Conservation (phyloP, 2,329 filamentous ascomycete species). For the Colletotrichum tropicale region DNA sequence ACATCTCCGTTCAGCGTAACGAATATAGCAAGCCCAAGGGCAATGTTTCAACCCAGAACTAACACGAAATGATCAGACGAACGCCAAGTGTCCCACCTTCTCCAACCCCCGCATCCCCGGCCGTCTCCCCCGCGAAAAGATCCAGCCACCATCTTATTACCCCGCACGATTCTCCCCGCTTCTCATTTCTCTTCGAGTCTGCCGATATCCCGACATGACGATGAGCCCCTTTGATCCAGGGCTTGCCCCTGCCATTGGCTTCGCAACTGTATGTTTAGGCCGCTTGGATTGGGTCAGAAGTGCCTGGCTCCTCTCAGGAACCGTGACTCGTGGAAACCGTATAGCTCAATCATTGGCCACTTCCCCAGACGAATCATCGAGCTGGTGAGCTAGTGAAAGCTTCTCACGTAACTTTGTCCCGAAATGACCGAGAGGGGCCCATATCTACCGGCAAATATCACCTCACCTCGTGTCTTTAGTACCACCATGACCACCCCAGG, state of each 20-base stretch:
- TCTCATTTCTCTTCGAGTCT: not conserved
- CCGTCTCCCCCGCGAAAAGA: not conserved
- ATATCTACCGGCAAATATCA: not conserved
- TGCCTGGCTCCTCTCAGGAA: not conserved
- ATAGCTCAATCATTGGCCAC: not conserved
- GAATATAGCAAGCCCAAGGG: not conserved
- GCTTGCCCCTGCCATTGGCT: not conserved
- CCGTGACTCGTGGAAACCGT: not conserved
- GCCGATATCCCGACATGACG: not conserved
- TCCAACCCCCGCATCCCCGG: conserved; percentile 1
- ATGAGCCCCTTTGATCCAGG: not conserved
- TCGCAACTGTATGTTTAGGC: not conserved
- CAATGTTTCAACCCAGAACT: not conserved
- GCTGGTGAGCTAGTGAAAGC: not conserved
- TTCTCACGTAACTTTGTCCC: conserved; percentile 8
- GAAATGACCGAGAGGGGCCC: conserved; percentile 6
- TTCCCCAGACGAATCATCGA: not conserved
- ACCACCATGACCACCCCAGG: not conserved
- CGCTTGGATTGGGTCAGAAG: not conserved
- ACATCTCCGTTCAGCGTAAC: conserved; percentile 44
- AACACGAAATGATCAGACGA: not conserved
- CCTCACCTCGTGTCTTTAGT: not conserved
- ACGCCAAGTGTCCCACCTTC: not conserved
- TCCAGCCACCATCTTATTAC: not conserved
- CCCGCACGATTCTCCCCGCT: not conserved